phyloP scores from a whole-genome alignment of 2,329 filamentous ascomycete genomes.

The Colletotrichum sp. region DNA sequence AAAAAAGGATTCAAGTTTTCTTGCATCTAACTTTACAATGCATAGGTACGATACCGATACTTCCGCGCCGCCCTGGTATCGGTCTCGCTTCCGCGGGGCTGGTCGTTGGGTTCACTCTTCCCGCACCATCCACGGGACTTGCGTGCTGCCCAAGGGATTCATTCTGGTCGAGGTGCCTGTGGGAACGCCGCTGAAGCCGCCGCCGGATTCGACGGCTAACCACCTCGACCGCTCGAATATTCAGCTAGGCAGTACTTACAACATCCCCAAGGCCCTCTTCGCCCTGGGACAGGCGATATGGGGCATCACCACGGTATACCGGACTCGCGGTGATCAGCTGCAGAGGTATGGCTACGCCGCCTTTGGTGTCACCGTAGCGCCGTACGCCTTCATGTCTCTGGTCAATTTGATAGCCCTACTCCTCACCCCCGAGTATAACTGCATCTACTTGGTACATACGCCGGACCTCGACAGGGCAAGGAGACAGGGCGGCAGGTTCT shows the following conservation, averaged over 20 bases:
- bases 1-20: not conserved
- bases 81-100: conserved; percentile 8
- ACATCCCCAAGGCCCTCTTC: conserved; percentile 21
- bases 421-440: conserved; percentile 30
- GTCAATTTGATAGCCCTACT: conserved; percentile 30
- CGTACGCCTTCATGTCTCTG: conserved; percentile 34
- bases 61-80: not conserved
- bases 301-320: conserved; percentile 26
- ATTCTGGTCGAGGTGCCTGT: conserved; percentile 19
- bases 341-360: conserved; percentile 31
- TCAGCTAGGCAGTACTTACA: conserved; percentile 22
- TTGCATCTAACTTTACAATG: not conserved
- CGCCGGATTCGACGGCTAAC: not conserved
- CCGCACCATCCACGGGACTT: conserved; percentile 16
- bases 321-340: conserved; percentile 28
- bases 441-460: conserved; percentile 28
- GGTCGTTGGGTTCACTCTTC: conserved; percentile 15
- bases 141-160: conserved; percentile 7
- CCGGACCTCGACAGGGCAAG: conserved; percentile 15
- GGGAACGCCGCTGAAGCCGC: conserved; percentile 18
- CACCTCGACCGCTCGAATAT: conserved; percentile 7
- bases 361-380: conserved; percentile 33
- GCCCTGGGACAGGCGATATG: conserved; percentile 26
- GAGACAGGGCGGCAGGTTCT: conserved; percentile 5
- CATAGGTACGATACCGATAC: conserved; percentile 3